Evolutionary conservation across 805 yeast species (phyloP).

Genomic region (Nakazawaea siamensis): DNA sequence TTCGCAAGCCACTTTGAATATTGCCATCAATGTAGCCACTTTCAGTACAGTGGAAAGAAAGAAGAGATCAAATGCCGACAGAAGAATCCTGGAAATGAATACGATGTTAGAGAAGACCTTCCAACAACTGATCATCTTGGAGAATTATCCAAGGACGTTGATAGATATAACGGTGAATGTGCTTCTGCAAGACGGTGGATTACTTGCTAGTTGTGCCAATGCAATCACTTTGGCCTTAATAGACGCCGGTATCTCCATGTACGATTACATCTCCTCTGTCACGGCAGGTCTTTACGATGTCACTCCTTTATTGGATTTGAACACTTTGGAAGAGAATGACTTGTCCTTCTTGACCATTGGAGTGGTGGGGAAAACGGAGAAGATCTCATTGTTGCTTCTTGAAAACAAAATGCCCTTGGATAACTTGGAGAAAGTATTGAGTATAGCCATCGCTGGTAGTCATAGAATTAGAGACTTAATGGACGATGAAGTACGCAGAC

Average conservation of each 20-base stretch:
- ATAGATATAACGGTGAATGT: slow-evolving; percentile 74
- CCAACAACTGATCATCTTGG: slow-evolving; percentile 62
- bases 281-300: slow-evolving; percentile 72
- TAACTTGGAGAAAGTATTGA: slow-evolving; percentile 63
- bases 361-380: slow-evolving; percentile 73
- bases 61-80: slow-evolving; percentile 60
- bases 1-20: slow-evolving; percentile 48
- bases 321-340: slow-evolving; percentile 75
- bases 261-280: slow-evolving; percentile 78
- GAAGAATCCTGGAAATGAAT: slow-evolving; percentile 58
- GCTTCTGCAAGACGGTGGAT: slow-evolving; percentile 84
- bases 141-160: slow-evolving; percentile 74
- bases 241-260: slow-evolving; percentile 94
- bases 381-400: slow-evolving; percentile 64
- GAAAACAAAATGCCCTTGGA: slow-evolving; percentile 87
- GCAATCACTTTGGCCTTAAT: slow-evolving; percentile 83
- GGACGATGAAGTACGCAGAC: slow-evolving; percentile 77
- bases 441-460: slow-evolving; percentile 81
- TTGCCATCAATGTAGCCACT: slow-evolving; percentile 67
- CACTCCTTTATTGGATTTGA: slow-evolving; percentile 75
- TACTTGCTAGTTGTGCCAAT: slow-evolving; percentile 71
- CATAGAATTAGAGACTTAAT: slow-evolving; percentile 74
- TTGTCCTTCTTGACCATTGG: slow-evolving; percentile 78
- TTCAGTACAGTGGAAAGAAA: slow-evolving; percentile 74
- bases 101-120: slow-evolving; percentile 63